A percentile compares a stretch with the other conserved stretches of the same genome.
phyloP scores from a whole-genome alignment of 768 basidiomycete genomes.

The Cubamyces sp. region DNA sequence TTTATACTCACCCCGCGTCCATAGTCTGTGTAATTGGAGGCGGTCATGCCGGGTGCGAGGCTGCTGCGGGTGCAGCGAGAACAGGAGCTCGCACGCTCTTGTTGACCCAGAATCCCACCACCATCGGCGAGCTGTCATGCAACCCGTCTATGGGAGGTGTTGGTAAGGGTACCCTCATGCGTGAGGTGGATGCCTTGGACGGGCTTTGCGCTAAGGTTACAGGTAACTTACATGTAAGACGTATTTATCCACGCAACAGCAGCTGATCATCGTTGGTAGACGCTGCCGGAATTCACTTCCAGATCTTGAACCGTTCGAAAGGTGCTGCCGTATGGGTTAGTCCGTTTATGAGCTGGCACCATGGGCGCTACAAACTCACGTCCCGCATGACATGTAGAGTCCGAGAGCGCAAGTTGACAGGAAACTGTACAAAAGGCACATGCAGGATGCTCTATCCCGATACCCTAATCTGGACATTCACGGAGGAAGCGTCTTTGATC shows the following conservation, averaged over 20 bases:
- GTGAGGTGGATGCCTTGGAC: constrained; percentile 89
- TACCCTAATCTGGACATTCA: constrained; percentile 73
- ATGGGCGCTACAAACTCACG: too few species aligned
- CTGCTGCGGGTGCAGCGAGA: constrained; percentile 83
- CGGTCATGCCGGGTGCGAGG: constrained; percentile 93
- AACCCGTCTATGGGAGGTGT: constrained; percentile 93
- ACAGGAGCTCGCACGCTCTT: constrained; percentile 81
- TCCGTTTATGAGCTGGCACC: not conserved
- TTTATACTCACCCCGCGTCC: too few species aligned
- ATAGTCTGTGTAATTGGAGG: constrained; percentile 87
- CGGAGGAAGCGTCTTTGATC: constrained; percentile 78
- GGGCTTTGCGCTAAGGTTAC: constrained; percentile 84
- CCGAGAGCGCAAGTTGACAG: constrained; percentile 90
- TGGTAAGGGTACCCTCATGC: constrained; percentile 90
- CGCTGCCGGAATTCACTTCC: constrained; percentile 87
- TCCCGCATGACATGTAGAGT: constrained; percentile 52
- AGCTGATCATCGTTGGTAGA: constrained; percentile 46
- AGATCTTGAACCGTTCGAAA: constrained; percentile 82
- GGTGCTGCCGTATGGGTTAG: constrained; percentile 89
- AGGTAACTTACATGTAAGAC: constrained; percentile 48
- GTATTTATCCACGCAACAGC: not conserved
- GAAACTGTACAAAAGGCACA: constrained; percentile 78
- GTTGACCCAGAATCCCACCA: constrained; percentile 80
- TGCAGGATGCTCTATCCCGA: constrained; percentile 69
- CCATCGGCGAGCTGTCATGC: constrained; percentile 84